Conservation (phyloP, 495 filamentous ascomycete species). For the Saxophila tyrrhenica region DNA sequence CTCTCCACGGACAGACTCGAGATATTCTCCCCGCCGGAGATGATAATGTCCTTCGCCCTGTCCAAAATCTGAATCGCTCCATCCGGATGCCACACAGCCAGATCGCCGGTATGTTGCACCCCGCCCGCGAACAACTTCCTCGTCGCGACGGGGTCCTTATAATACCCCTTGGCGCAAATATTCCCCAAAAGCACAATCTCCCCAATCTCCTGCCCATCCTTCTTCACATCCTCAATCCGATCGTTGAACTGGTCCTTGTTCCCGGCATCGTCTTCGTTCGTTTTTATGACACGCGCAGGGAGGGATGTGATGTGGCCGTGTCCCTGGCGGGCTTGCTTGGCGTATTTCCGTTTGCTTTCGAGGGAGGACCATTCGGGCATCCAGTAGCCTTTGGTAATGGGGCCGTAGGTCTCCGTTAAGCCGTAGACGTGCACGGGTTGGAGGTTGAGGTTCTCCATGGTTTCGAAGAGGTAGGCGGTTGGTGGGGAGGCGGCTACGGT, state of each 20-base stretch:
- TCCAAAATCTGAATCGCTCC: conserved; percentile 87
- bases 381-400: conserved; percentile 86
- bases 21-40: conserved; percentile 96
- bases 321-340: conserved; percentile 81
- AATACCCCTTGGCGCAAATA: conserved; percentile 85
- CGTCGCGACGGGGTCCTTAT: conserved; percentile 81
- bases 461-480: conserved; percentile 76
- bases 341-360: conserved; percentile 60
- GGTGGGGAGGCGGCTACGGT: conserved; percentile 91
- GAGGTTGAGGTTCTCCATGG: conserved; percentile 81
- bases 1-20: conserved; percentile 84
- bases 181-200: conserved; percentile 89
- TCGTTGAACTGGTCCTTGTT: conserved; percentile 47
- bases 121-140: conserved; percentile 80
- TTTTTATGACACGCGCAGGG: conserved; percentile 72
- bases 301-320: conserved; percentile 83
- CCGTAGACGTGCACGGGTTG: conserved; percentile 92
- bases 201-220: conserved; percentile 79
- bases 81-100: conserved; percentile 86
- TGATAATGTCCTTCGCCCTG: conserved; percentile 94
- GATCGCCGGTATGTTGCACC: conserved; percentile 75
- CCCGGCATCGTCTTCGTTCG: conserved; percentile 23
- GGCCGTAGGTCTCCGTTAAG: conserved; percentile 90
- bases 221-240: conserved; percentile 61
- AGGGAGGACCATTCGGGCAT: conserved; percentile 72